Evolutionary conservation across 306 rosid species (phyloP), one percentile per base, ranked within the genome.

Genomic region (Lathyrus aphaca): DNA sequence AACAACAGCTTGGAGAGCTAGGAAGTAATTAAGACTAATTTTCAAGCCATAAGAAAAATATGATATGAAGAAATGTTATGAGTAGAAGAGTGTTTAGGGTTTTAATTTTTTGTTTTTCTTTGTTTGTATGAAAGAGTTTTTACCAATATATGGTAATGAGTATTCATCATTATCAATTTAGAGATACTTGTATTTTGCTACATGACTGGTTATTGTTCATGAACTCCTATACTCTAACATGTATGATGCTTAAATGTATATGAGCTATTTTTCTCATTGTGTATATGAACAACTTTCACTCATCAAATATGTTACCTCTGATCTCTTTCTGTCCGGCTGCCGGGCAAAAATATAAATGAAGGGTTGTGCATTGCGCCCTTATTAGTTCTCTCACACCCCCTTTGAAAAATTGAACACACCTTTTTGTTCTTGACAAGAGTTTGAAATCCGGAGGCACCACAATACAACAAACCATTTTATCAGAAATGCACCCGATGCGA

Each of bases 1-100:
- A 3, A 63, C 87, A 30, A 84, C 98, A 14, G 92, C 95, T 56
- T 92, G 98, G 98, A 86, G 96, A 75, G 69, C 92, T 66, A 89
- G 89, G 78, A 89, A 82, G 84, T 92, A 69, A 77, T 61, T 42
- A 21, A 46, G 58, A 39, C 17, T 38, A 65, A 61, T 60, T 5
- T 32, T 17, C 64, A 69, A 73, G 62, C 25, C 40, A 46, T 51
- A 40, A 13, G 42, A 53, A 78, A 59, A 69, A 18, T 29, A 71
- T 54, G 54, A 69, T 23, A 60, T 71, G 51, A 74, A 63, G 66
- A 50, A 44, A 66, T 78, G 29, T 64, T n/a, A 23, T 29, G 64
- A 54, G 58, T 14, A 16, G 30, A 64, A 71, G 74, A 63, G 35
- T 80, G 44, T 75, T 66, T 1, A 71, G 71, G 19, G 53, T 30